A percentile compares a stretch with the other conserved stretches of the same genome.
Conservation (phyloP, 1,139 yeast species). For the Zhuliangozyma blackwelliae region DNA sequence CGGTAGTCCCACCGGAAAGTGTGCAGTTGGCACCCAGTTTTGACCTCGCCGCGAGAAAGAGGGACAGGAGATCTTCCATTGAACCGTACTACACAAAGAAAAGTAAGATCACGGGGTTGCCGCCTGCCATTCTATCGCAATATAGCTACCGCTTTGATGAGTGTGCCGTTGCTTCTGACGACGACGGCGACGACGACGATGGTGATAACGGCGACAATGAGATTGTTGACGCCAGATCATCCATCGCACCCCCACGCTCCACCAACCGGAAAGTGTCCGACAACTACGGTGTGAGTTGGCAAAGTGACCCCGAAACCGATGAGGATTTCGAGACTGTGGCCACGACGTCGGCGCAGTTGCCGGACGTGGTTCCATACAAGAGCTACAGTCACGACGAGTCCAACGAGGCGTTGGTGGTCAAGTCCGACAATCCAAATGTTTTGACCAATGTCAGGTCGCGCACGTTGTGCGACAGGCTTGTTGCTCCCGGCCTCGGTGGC, state of each 20-base stretch:
- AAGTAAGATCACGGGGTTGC: conserved; percentile 4
- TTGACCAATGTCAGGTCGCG: conserved; percentile 9
- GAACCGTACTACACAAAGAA: conserved; percentile 9
- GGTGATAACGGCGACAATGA: too few relatives aligned
- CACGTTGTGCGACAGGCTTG: conserved; percentile 7
- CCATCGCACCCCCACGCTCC: conserved; percentile 4
- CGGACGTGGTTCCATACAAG: conserved; percentile 1
- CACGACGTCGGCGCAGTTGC: neutral
- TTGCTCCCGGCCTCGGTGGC: conserved; percentile 6
- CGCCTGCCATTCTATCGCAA: conserved; percentile 6
- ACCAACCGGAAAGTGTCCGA: conserved; percentile 6
- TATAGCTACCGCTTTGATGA: conserved; percentile 4
- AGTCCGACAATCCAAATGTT: conserved; percentile 10
- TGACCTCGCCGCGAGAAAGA: neutral
- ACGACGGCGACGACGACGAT: conserved; percentile 13
- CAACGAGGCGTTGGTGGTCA: conserved; percentile 5
- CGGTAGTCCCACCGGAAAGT: conserved; percentile 1
- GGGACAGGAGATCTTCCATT: conserved; percentile 4
- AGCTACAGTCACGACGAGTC: conserved; percentile 1
- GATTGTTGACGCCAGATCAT: neutral
- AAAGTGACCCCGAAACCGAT: conserved; percentile 2
- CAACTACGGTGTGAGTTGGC: conserved; percentile 5
- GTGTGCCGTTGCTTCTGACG: conserved; percentile 13
- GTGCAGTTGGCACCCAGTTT: conserved; percentile 4
- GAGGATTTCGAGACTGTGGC: neutral